Evolutionary conservation across 768 basidiomycete genomes (phyloP), one percentile per base, ranked within the genome.

Genomic region (Xanthoconium stramineum): DNA sequence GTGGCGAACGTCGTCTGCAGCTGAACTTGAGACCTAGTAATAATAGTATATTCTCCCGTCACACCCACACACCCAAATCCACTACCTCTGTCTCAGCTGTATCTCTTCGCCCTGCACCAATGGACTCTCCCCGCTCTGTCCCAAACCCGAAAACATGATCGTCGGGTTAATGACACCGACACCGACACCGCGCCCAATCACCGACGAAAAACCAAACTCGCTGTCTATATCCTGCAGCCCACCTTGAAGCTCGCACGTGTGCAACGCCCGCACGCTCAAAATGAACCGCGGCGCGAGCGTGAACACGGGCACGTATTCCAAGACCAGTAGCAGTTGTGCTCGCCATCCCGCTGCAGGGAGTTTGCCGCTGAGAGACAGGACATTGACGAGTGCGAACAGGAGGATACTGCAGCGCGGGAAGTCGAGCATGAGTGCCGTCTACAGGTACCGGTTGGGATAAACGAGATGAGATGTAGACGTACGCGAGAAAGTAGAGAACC

Each of bases 261-360:
- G 52, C 54, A 59, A 36, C 46, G 20, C 46, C 11, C 58, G 54
- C 40, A 56, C 3, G 24, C 30, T 56, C 50, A 56, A 11, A n/a
- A 56, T 49, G 40, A 59, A 49, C 5, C 53, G 50, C 5, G 58
- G 58, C 6, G 43, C 15, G 36, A 57, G 55, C 28, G 50, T 52
- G 24, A 24, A 24, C 24, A 24, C 24, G 24, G 24, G 24, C 24
- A 24, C 24, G 24, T 24, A 24, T 24, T 47, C 4, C 8, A 55
- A 2, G 19, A 28, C 38, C 35, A 20, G 32, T 11, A 52, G 15
- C 12, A 30, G n/a, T 44, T 45, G 2, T 6, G 1, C 9, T 5
- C 8, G 47, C 55, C 47, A 59, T 37, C 36, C 56, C 1, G 40
- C 13, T 9, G 24, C 7, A 12, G 32, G 5, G 32, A 36, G 1